A percentile compares a stretch with the other conserved stretches of the same genome.
phyloP scores from a whole-genome alignment of 306 rosid species.

The Quercus wislizeni region DNA sequence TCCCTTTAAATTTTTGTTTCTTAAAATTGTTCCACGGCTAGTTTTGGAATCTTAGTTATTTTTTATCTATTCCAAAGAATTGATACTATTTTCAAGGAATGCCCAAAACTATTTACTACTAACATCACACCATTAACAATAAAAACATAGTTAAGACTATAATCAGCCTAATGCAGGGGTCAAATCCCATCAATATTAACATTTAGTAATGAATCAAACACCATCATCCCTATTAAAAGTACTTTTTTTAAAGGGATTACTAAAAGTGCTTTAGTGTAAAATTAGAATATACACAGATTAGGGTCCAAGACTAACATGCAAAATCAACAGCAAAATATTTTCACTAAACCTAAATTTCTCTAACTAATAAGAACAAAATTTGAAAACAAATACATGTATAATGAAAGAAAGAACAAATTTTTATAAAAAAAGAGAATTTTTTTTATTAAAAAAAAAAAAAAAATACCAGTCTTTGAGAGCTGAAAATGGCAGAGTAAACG shows the following conservation, averaged over 20 bases:
- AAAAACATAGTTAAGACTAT: neutral
- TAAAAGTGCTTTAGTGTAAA: neutral
- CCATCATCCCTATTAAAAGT: no score
- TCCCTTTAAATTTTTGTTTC: no score
- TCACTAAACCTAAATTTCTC: neutral
- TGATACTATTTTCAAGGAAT: neutral
- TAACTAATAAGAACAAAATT: neutral
- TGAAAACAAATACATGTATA: neutral
- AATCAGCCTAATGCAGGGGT: neutral
- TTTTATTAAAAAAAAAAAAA: neutral
- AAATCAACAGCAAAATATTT: neutral
- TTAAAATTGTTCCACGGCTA: neutral
- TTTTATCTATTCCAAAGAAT: no score
- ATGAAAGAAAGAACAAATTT: neutral
- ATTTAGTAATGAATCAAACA: neutral
- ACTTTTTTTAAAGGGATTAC: neutral
- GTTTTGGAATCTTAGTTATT: neutral
- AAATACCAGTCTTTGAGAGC: constrained; percentile 64
- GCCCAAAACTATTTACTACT: neutral
- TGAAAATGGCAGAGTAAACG: constrained; percentile 53
- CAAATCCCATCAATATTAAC: neutral
- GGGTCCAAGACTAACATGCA: neutral
- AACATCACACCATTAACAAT: neutral
- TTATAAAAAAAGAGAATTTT: neutral
- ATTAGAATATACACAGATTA: neutral